Base-by-base conservation (phyloP, 495 filamentous ascomycete genomes). In the Chaetomidium leptoderma region DNA sequence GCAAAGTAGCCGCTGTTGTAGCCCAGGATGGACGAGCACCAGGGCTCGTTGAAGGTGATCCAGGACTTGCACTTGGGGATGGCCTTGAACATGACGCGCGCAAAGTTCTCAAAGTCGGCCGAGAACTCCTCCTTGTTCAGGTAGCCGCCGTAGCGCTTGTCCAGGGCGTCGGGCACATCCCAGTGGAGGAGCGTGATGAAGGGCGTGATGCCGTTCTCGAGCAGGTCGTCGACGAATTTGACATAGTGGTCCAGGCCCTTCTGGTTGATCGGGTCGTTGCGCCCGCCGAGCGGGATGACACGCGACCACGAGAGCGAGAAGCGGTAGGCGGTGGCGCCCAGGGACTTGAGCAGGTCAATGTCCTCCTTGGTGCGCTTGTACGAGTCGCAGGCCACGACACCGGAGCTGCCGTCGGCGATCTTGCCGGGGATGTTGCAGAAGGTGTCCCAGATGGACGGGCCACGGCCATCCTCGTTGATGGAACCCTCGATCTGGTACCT, bases 401-500 rank as follows among this genome's bases (percentile, higher is more conserved):
- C 87, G 19, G 83, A 85, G 59, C 76, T 81, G 54, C 81, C 84
- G 57, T 86, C 84, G 39, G 86, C 86, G 47, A 90, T 88, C 72
- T 89, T 90, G 59, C 86, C 86, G 44, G 85, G 83, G 58, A 85
- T 83, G 49, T 78, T 79, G 72, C 83, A 88, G 73, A 89, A 90
- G 7, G 81, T 84, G 68, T 90, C 86, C 87, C 86, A 90, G 70
- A 90, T 89, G 33, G 85, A 86, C 40, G 84, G 82, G 32, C 82
- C 84, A 40, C 87, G 82, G 58, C 87, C 87, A 70, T 90, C 86
- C 58, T 79, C 80, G 33, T 83, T 71, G 17, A 75, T 74, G 11
- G 81, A 84, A 49, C 87, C 88, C 75, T 90, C 87, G 60, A 90
- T 86, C 68, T 91, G 88, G 75, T 89, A 89, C 61, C 85, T 87